Evolutionary conservation across 2,329 filamentous ascomycete genomes (phyloP), one percentile per base, ranked within the genome.

Genomic region (Fusarium albosuccineum): DNA sequence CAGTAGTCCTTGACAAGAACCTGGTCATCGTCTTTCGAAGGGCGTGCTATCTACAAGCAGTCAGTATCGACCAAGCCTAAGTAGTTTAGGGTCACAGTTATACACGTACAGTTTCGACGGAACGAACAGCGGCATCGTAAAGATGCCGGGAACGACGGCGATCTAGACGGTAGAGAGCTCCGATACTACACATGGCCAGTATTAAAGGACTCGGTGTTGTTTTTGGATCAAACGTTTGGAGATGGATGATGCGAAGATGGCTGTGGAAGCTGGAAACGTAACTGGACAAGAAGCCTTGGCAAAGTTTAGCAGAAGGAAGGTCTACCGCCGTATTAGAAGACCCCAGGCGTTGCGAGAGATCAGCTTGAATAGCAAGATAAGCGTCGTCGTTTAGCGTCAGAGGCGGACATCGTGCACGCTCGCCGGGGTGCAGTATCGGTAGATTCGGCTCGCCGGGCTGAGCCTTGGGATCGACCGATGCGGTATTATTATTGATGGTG

Each of bases 141-240:
- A 62, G n/a, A 3, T 22, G 26, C 11, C 30, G 17, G 2, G 59
- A 59, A 5, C 59, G 45, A 7, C 55, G 59, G 5, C 62, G 59
- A 16, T 66, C 59, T 3, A 66, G 37, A 6, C 62, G 55, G 37
- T 66, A 66, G 6, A 66, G 46, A 5, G 62, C 62, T 4, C 62
- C 62, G 26, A 66, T 60, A 13, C 62, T 59, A n/a, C 62, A 66
- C 62, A 66, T 66, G 34, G 51, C 46, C 1, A 66, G 36, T 8
- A 62, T 34, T 8, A 66, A 27, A 39, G 62, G 62, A 14, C 62
- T 66, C 1, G 55, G 62, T 4, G 51, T 41, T 1, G 22, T 36
- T 22, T 30, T 40, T 3, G 42, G 45, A 10, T 11, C 33, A 27
- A 66, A 62, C 0, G 62, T 52, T 8, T 40, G 55, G 9, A 66